phyloP scores from a whole-genome alignment of 176 grass and related monocot genomes.

The Aegilops tauschii region DNA sequence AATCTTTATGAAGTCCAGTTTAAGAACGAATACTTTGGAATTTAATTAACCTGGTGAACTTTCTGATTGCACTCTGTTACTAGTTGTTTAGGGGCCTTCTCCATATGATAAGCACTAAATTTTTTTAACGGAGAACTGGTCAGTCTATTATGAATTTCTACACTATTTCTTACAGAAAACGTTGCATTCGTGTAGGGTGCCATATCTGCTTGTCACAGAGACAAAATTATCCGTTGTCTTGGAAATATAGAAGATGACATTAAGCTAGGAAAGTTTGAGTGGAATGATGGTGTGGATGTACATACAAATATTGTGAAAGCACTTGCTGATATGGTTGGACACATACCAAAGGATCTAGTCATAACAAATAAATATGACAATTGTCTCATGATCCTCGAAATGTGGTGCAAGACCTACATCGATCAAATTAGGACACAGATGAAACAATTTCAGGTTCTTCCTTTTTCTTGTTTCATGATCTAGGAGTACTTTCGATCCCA shows the following conservation, averaged over 20 bases:
- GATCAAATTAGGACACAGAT: neutral
- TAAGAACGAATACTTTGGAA: neutral
- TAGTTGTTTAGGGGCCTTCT: neutral
- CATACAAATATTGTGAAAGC: neutral
- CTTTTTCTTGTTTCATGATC: neutral
- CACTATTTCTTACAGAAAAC: neutral
- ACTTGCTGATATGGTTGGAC: neutral
- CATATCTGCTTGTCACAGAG: neutral
- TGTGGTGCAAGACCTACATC: conserved; percentile 3
- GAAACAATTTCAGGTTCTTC: conserved; percentile 11
- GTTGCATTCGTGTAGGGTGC: neutral
- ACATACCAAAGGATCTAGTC: neutral
- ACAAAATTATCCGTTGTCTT: neutral
- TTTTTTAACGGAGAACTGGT: no score
- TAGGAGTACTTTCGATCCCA: neutral
- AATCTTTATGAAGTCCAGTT: neutral
- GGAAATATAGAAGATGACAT: neutral
- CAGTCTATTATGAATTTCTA: neutral
- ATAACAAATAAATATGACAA: neutral
- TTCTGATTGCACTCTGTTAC: neutral
- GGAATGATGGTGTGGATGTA: neutral
- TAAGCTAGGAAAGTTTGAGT: neutral
- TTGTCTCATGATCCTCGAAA: conserved; percentile 3
- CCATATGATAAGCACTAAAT: neutral
- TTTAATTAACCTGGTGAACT: neutral